These are phyloP conservation scores for Citrus hindsii DNA, from an alignment of 345 rosid genomes.

Conservation along the genomic window DNA sequence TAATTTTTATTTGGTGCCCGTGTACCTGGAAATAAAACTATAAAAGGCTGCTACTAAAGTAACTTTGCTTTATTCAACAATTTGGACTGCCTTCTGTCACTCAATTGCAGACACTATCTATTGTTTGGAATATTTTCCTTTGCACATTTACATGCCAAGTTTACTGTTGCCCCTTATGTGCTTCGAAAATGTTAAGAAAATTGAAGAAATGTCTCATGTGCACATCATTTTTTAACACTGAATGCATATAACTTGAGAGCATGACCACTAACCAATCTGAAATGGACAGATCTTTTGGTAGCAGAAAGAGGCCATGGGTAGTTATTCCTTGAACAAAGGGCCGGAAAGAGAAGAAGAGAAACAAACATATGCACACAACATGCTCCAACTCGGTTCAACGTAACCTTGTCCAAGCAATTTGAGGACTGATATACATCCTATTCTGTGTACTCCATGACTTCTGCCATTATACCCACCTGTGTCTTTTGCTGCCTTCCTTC, in stretches of 20 bases:
- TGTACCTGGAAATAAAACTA: background rate
- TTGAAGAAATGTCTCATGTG: background rate
- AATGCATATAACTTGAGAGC: background rate
- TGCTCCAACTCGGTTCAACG: background rate
- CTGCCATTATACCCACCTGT: too few relatives aligned
- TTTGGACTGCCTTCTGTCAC: background rate
- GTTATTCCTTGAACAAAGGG: background rate
- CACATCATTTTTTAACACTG: background rate
- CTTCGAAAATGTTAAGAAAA: background rate
- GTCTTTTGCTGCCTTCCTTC: too few relatives aligned
- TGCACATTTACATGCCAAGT: background rate
- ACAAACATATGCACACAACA: background rate
- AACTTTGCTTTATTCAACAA: background rate
- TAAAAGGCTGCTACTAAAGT: background rate
- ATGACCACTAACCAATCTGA: background rate
- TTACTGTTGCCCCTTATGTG: background rate
- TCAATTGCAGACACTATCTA: background rate
- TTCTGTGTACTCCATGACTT: too few relatives aligned
- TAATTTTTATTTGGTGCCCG: background rate
- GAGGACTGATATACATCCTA: background rate
- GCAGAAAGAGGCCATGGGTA: background rate
- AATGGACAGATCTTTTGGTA: background rate
- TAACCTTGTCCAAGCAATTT: background rate
- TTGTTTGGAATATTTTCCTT: background rate
- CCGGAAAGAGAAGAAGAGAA: too few relatives aligned